Conservation (phyloP, 495 filamentous ascomycete species). For the Usnea hakonensis region DNA sequence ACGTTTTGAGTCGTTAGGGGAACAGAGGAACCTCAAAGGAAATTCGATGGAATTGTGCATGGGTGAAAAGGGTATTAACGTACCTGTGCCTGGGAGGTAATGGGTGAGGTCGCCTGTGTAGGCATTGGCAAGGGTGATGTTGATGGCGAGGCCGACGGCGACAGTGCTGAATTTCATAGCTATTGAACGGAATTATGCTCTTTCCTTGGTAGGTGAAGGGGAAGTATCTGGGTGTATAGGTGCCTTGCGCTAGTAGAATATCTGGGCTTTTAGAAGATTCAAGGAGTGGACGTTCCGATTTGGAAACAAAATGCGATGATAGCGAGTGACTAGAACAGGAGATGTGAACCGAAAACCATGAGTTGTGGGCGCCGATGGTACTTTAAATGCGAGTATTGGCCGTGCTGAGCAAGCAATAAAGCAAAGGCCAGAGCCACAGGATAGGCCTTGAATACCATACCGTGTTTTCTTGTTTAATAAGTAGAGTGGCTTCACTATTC, state of each 20-base stretch:
- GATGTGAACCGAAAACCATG: not conserved
- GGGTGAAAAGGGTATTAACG: not conserved
- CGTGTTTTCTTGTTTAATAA: not conserved
- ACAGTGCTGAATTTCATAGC: not conserved
- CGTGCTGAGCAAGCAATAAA: not conserved
- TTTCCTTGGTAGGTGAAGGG: not conserved
- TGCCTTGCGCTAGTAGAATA: not conserved
- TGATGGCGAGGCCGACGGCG: not conserved
- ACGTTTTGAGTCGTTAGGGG: not conserved
- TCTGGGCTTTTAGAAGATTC: not conserved
- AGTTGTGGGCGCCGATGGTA: not conserved
- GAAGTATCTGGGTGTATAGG: not conserved
- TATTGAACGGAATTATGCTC: not conserved
- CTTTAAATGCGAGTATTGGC: not conserved
- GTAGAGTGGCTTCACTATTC: not conserved
- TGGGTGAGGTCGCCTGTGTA: not conserved
- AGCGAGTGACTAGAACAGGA: not conserved
- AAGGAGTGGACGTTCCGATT: conserved; percentile 1
- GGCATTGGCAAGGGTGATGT: not conserved
- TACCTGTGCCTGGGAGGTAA: not conserved
- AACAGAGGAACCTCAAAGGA: not conserved
- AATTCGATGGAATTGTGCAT: not conserved
- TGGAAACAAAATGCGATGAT: not conserved
- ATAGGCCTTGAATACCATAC: not conserved
- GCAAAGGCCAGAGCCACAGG: not conserved